phyloP scores from a whole-genome alignment of 108 stramenopile species.

The Fistulifera solaris region DNA sequence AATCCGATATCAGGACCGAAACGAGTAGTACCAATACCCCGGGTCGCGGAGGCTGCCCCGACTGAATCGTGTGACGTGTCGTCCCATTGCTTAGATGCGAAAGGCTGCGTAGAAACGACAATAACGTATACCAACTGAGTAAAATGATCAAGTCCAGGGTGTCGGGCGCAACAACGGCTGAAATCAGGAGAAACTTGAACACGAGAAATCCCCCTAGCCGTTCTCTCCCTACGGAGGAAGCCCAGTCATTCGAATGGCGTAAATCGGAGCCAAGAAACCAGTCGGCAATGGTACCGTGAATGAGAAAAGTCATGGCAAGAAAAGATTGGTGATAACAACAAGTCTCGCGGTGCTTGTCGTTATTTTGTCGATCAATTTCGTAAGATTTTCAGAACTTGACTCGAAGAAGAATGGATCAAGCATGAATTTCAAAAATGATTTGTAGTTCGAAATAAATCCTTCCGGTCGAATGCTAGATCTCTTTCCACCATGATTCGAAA shows the following conservation, averaged over 20 bases:
- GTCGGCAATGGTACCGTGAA: constrained; percentile 58
- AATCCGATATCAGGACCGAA: constrained; percentile 37
- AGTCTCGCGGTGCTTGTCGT: constrained; percentile 58
- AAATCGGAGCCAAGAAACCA: constrained; percentile 43
- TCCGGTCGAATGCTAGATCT: too few species aligned
- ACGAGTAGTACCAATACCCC: constrained; percentile 48
- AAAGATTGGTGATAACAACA: constrained; percentile 54
- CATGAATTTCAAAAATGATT: too few species aligned
- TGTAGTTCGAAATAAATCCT: too few species aligned
- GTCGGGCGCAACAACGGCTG: constrained; percentile 57
- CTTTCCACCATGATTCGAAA: too few species aligned
- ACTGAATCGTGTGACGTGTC: constrained; percentile 27
- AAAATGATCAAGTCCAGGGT: constrained; percentile 59
- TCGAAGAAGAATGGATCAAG: too few species aligned
- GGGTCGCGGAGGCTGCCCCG: constrained; percentile 34
- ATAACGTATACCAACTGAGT: constrained; percentile 54
- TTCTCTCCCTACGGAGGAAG: constrained; percentile 12
- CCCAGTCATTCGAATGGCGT: constrained; percentile 1
- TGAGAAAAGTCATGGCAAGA: constrained; percentile 48
- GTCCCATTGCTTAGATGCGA: constrained; percentile 44
- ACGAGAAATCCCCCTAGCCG: constrained; percentile 55
- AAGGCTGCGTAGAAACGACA: constrained; percentile 54
- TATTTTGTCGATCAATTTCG: constrained; percentile 45
- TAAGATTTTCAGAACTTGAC: constrained; percentile 6
- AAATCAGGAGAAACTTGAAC: constrained; percentile 66